phyloP scores from a whole-genome alignment of 306 rosid genomes.

The Prunus campanulata region DNA sequence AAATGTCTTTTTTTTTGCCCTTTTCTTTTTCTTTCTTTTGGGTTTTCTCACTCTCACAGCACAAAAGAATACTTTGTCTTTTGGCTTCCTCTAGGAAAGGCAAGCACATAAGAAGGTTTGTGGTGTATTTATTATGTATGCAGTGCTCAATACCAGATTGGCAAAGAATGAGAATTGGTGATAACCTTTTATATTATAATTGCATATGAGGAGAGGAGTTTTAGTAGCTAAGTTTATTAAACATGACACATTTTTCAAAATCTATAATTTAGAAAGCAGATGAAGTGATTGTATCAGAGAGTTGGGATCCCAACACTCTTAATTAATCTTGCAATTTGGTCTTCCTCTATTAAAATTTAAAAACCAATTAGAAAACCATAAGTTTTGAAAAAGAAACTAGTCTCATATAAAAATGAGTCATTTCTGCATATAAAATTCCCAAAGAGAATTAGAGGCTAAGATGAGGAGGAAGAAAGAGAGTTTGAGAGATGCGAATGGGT shows the following conservation, averaged over 20 bases:
- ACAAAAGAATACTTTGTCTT: conserved; percentile 35
- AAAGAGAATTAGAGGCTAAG: neutral
- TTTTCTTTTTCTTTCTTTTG: conserved; percentile 11
- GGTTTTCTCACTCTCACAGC: conserved; percentile 29
- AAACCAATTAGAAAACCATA: neutral
- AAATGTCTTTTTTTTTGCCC: conserved; percentile 20
- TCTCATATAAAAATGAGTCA: neutral
- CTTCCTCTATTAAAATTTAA: neutral
- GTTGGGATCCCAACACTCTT: conserved; percentile 19
- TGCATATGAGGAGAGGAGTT: conserved; percentile 33
- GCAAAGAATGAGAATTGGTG: conserved; percentile 31
- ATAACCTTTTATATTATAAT: conserved; percentile 28
- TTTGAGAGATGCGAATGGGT: conserved; percentile 32
- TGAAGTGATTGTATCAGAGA: neutral
- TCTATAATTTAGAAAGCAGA: neutral
- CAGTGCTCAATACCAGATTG: conserved; percentile 27
- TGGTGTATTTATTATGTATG: conserved; percentile 25
- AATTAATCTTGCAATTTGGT: neutral
- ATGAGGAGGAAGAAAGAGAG: neutral
- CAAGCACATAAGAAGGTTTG: conserved; percentile 24
- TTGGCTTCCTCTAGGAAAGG: conserved; percentile 34
- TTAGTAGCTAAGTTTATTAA: neutral
- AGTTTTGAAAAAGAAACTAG: neutral
- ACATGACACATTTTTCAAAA: conserved; percentile 7
- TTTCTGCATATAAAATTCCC: neutral